These are phyloP conservation scores for Bipolaris cookei DNA, from an alignment of 2,329 filamentous ascomycete species.

Conservation along the genomic window DNA sequence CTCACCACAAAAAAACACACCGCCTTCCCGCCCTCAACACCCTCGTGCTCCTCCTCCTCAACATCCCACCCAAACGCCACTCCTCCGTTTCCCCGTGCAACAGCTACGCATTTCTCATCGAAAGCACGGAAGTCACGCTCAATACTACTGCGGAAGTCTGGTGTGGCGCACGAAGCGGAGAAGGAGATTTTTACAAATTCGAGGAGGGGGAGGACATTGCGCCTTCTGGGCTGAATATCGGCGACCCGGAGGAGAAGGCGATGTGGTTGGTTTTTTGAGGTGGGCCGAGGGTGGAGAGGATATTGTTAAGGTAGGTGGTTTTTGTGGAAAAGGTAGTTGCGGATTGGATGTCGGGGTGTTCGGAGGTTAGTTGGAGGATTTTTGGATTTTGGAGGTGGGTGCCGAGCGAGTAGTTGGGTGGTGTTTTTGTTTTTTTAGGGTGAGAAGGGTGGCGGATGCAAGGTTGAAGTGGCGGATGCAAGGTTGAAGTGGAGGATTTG, in stretches of 20 bases:
- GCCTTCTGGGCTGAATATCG: background rate
- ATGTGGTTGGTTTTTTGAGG: slow-evolving; percentile 5
- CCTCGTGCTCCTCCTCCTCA: slow-evolving; percentile 12
- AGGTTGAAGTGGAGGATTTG: slow-evolving; percentile 9
- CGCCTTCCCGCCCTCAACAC: background rate
- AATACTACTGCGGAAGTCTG: background rate
- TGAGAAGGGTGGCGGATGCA: background rate
- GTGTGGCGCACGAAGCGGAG: background rate
- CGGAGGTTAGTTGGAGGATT: slow-evolving; percentile 7
- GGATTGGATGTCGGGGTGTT: slow-evolving; percentile 6
- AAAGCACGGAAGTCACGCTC: slow-evolving; percentile 1
- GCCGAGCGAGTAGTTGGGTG: slow-evolving; percentile 6
- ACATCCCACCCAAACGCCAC: slow-evolving; percentile 10
- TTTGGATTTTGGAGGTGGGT: slow-evolving; percentile 2
- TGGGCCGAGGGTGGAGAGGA: slow-evolving; percentile 2
- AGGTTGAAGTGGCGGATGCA: background rate
- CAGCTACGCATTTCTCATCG: background rate
- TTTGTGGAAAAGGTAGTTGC: background rate
- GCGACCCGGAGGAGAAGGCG: background rate
- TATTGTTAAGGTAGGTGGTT: background rate
- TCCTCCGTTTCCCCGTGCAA: background rate
- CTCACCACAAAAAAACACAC: slow-evolving; percentile 11
- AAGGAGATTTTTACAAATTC: slow-evolving; percentile 12
- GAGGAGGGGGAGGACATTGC: slow-evolving; percentile 5
- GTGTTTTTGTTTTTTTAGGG: slow-evolving; percentile 11